Evolutionary conservation across 306 rosid species (phyloP).

Genomic region (Fragaria vesca): DNA sequence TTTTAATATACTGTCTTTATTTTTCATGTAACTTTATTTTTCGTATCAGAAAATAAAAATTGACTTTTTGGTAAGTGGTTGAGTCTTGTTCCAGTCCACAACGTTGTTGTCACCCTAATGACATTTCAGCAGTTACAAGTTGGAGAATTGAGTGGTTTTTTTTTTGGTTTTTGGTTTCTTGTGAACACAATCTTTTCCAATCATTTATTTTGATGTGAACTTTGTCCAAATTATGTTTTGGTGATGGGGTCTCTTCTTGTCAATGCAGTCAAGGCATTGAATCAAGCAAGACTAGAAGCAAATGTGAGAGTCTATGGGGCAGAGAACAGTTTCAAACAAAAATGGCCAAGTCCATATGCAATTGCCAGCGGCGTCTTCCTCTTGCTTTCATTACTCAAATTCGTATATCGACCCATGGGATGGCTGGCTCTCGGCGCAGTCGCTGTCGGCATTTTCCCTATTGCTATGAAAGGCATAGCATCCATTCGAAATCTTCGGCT

Average conservation of each 20-base stretch:
- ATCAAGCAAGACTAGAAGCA: conserved; percentile 81
- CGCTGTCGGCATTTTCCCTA: conserved; percentile 51
- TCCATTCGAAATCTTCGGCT: conserved; percentile 56
- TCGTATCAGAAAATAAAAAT: too few species aligned
- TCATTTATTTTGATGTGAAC: not conserved
- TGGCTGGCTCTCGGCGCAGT: conserved; percentile 82
- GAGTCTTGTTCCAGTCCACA: not conserved
- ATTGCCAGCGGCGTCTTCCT: conserved; percentile 59
- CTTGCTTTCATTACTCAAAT: conserved; percentile 55
- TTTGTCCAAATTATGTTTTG: not conserved
- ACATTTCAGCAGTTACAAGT: not conserved
- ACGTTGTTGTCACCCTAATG: not conserved
- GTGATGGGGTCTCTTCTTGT: not conserved
- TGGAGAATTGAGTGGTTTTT: too few species aligned
- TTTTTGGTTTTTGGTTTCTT: not conserved
- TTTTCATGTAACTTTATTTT: too few species aligned
- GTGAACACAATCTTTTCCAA: not conserved
- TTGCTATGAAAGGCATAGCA: conserved; percentile 44
- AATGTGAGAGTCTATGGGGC: conserved; percentile 56
- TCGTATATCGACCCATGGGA: conserved; percentile 43
- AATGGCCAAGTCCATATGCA: conserved; percentile 84
- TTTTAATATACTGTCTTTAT: too few species aligned
- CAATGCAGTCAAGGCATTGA: conserved; percentile 74
- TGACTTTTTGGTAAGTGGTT: not conserved
- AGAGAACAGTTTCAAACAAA: conserved; percentile 38